Evolutionary conservation across 108 stramenopile species (phyloP).

Genomic region (Licmophora abbreviata): DNA sequence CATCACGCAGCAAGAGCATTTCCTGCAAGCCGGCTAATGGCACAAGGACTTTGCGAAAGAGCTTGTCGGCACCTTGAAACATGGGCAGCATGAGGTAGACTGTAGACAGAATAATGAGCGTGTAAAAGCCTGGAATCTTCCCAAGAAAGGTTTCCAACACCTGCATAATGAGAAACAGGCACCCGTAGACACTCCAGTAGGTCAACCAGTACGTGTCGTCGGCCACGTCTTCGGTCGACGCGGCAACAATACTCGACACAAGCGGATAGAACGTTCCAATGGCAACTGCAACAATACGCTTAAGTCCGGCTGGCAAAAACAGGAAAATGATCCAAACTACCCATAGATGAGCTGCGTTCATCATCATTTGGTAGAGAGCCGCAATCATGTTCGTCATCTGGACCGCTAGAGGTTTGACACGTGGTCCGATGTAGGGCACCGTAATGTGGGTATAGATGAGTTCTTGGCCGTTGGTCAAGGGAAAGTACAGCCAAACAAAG

Average conservation of each 20-base stretch:
- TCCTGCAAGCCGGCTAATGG: conserved; percentile 50
- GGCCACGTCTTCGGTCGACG: conserved; percentile 32
- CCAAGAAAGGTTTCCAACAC: conserved; percentile 40
- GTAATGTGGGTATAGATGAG: conserved; percentile 32
- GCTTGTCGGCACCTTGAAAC: conserved; percentile 48
- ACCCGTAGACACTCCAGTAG: conserved; percentile 40
- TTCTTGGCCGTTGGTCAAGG: conserved; percentile 33
- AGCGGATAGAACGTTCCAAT: conserved; percentile 44
- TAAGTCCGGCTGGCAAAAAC: conserved; percentile 29
- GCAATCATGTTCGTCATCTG: conserved; percentile 15
- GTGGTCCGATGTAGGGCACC: conserved; percentile 28
- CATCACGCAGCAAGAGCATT: conserved; percentile 44
- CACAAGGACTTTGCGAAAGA: conserved; percentile 51
- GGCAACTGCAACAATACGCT: conserved; percentile 31
- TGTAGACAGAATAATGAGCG: conserved; percentile 26
- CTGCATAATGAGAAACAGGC: conserved; percentile 43
- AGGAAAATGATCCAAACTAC: conserved; percentile 39
- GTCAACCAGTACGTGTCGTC: conserved; percentile 32
- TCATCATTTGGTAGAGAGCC: conserved; percentile 2
- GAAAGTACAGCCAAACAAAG: conserved; percentile 37
- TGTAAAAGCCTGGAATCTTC: conserved; percentile 44
- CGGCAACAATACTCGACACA: conserved; percentile 22
- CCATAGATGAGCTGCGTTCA: conserved; percentile 23
- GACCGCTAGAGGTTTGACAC: conserved; percentile 11
- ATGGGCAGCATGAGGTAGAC: conserved; percentile 55